Evolutionary conservation across 2,329 filamentous ascomycete genomes (phyloP), one percentile per base, ranked within the genome.

Genomic region (Torrubiella hemipterigena): DNA sequence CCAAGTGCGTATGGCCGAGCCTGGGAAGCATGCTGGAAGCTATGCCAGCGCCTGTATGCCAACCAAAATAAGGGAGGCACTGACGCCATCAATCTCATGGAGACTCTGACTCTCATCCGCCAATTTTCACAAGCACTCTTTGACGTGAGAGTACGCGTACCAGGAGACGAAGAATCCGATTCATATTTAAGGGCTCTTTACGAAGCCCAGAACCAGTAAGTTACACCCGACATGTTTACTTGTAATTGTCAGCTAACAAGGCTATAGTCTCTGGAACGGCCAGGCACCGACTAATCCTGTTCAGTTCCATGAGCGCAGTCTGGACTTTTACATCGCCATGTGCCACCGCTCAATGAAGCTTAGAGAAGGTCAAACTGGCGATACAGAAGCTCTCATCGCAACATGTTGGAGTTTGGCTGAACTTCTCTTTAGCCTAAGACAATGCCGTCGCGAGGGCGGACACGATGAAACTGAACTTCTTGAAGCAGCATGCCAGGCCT

Each of bases 321-420:
- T 96, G 34, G 89, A 95, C 47, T 95, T 95, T 46, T 95, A 95
- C 48, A 81, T 94, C 42, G 93, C 89, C 0, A 56, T 96, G 3
- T 95, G 89, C 48, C 89, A 95, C 53, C 77, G 89, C 23, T 59
- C 95, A n/a, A 95, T 95, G 86, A 95, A 93, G 53, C 85, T 94
- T 53, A 73, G 83, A 35, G 81, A 73, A 32, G 79, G 83, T 17
- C 55, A 87, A 3, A 77, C 76, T 1, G 78, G 81, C 39, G 84
- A 94, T 46, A 89, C 84, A 0, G 86, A 94, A 51, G 77, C 82
- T 6, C 65, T 95, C 4, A 67, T 95, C 4, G 72, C 79, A 33
- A 83, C 86, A 15, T 94, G 87, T 49, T 95, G 89, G 89, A 73
- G 78, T 4, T 59, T 96, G 10, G 85, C 87, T 7, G 87, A 94